Percentiles rank a stretch among this genome's conserved stretches.
Evolutionary conservation across 1,284 basidiomycete species (phyloP).

Genomic region (Nidula niveotomentosa): DNA sequence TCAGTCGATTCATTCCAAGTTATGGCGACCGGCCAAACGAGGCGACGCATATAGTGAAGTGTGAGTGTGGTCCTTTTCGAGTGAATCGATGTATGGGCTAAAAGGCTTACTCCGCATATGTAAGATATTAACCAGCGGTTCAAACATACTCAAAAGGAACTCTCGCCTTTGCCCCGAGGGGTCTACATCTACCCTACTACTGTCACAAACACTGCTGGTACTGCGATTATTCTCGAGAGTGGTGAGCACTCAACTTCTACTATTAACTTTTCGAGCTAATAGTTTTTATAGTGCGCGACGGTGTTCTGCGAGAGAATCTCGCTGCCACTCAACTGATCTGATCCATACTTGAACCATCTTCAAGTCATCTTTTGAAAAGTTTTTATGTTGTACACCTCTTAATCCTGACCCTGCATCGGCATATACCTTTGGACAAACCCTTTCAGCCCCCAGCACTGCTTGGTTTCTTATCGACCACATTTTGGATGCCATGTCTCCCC

Average conservation of each 20-base stretch:
- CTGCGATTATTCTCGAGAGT: slow-evolving; percentile 42
- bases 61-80: slow-evolving; percentile 23
- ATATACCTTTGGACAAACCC: not conserved
- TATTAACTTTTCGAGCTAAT: not conserved
- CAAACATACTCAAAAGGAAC: slow-evolving; percentile 41
- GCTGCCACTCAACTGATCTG: slow-evolving; percentile 41
- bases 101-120: not conserved
- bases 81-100: slow-evolving; percentile 1
- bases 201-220: slow-evolving; percentile 47
- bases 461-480: too few relatives aligned
- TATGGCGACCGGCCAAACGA: slow-evolving; percentile 62
- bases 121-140: slow-evolving; percentile 48
- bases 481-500: too few relatives aligned
- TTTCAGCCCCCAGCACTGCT: too few relatives aligned
- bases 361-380: not conserved
- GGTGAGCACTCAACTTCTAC: slow-evolving; percentile 19
- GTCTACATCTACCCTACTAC: slow-evolving; percentile 48
- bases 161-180: slow-evolving; percentile 36
- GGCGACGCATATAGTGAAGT: slow-evolving; percentile 43
- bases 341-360: slow-evolving; percentile 4
- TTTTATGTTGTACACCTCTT: not conserved
- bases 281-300: slow-evolving; percentile 34
- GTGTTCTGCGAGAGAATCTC: slow-evolving; percentile 43
- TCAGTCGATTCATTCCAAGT: slow-evolving; percentile 52
- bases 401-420: not conserved